Conservation (phyloP, 352 stramenopile species). For the Globisporangium middletonii region DNA sequence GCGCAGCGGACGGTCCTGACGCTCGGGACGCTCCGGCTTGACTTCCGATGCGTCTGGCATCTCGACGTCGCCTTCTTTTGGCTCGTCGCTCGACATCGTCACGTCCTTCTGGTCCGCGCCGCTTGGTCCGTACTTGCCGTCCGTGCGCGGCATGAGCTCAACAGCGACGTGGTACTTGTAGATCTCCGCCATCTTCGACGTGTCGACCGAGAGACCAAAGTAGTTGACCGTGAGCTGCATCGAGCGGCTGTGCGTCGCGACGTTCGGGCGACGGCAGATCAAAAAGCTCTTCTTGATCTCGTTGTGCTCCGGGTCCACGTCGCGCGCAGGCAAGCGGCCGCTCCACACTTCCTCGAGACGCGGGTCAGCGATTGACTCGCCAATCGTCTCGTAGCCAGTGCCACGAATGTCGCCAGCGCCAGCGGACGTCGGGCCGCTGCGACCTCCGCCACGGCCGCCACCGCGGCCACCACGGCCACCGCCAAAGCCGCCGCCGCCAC, state of each 20-base stretch:
- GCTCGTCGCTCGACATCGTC: constrained; percentile 24
- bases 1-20: constrained; percentile 27
- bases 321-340: constrained; percentile 22
- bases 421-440: constrained; percentile 19
- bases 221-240: constrained; percentile 57
- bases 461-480: constrained; percentile 23
- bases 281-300: constrained; percentile 31
- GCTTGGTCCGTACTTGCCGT: constrained; percentile 44
- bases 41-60: constrained; percentile 26
- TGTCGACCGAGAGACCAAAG: constrained; percentile 51
- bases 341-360: constrained; percentile 46
- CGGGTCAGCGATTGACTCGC: constrained; percentile 39
- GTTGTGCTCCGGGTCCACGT: constrained; percentile 36
- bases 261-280: constrained; percentile 42
- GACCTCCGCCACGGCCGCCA: constrained; percentile 22
- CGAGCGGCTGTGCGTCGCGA: constrained; percentile 24
- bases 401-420: constrained; percentile 34
- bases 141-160: constrained; percentile 34
- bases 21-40: constrained; percentile 14
- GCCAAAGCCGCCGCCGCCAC: constrained; percentile 22
- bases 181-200: constrained; percentile 28
- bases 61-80: constrained; percentile 38
- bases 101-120: constrained; percentile 33
- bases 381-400: constrained; percentile 49
- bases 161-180: constrained; percentile 77